Base-by-base conservation (phyloP, 345 rosid species). In the Rhodamnia rubescens region DNA sequence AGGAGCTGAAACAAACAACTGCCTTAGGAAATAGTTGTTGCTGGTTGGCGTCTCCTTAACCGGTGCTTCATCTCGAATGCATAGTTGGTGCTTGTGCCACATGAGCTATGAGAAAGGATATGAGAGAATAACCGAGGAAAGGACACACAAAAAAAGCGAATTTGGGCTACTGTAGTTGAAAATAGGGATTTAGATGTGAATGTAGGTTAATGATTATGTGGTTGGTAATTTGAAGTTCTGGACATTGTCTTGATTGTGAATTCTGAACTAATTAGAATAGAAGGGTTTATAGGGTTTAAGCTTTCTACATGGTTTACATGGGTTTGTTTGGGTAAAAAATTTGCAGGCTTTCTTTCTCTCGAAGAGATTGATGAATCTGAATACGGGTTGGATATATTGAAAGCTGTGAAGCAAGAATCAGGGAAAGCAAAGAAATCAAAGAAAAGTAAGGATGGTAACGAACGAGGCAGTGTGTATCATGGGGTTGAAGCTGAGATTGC, bases 361-460 rank as follows among this genome's bases (percentile, higher is more conserved):
- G 99, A 97, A 83, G 99, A 97, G 92, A 92, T 97, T 88, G 96
- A 95, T 81, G 98, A 93, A 89, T 91, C 90, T 85, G 95, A 91
- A 85, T 97, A 94, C 51, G 89, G 87, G 53, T 87, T 95, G 50
- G 88, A 69, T 53, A 80, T 92, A 74, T 92, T 94, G 82, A 83
- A 86, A 57, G 21, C 83, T 29, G 90, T 83, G 47, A 90, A 88
- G 89, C 89, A 53, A 58, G 87, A 86, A 86, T 29, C 84, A 20
- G 87, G 84, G 85, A 89, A 83, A 86, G 85, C 82, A 18, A 58
- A 59, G 47, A 92, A 90, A 83, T 84, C 82, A 1, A 91, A 91
- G 89, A 91, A 92, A 85, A 88, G 55, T 80, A 89, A 88, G 88
- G 87, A 54, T 85, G 86, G 11, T 86, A 91, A 88, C 85, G 87